Percentiles rank a stretch among this genome's conserved stretches.
Conservation (phyloP, 176 grass and related monocot genomes). For the Pontederia crassipes region DNA sequence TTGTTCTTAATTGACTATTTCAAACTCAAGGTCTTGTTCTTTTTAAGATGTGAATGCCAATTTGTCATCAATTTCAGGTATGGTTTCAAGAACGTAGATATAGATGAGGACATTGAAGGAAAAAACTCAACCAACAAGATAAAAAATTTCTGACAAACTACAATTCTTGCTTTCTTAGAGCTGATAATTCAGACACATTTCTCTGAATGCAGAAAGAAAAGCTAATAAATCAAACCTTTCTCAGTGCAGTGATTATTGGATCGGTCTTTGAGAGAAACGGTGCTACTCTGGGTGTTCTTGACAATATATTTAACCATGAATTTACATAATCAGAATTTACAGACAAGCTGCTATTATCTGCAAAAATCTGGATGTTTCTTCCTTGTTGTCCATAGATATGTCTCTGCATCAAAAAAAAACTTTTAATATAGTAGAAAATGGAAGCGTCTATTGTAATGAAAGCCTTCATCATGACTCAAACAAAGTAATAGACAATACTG, state of each 20-base stretch:
- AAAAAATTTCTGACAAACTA: too few species aligned
- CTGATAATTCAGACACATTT: too few species aligned
- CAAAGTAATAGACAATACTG: slow-evolving; percentile 40
- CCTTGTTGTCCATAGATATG: slow-evolving; percentile 79
- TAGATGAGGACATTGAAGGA: too few species aligned
- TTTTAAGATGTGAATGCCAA: too few species aligned
- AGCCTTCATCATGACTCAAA: background rate
- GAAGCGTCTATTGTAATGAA: background rate
- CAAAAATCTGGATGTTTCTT: slow-evolving; percentile 79
- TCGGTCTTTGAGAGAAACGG: slow-evolving; percentile 90
- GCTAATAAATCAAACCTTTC: slow-evolving; percentile 32
- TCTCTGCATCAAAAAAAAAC: slow-evolving; percentile 44
- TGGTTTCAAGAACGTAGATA: too few species aligned
- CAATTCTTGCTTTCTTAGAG: too few species aligned
- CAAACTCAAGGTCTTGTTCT: too few species aligned
- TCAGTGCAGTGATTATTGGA: slow-evolving; percentile 58
- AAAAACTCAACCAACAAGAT: too few species aligned
- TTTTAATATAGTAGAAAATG: slow-evolving; percentile 1
- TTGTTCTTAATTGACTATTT: too few species aligned
- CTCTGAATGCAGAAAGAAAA: background rate
- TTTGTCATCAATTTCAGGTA: too few species aligned
- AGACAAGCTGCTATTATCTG: slow-evolving; percentile 74
- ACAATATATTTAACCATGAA: slow-evolving; percentile 85
- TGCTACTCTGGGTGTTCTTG: slow-evolving; percentile 82
- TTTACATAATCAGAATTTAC: slow-evolving; percentile 57